Evolutionary conservation across 768 basidiomycete genomes (phyloP), one percentile per base, ranked within the genome.

Genomic region (Hygrocybe coccinea): DNA sequence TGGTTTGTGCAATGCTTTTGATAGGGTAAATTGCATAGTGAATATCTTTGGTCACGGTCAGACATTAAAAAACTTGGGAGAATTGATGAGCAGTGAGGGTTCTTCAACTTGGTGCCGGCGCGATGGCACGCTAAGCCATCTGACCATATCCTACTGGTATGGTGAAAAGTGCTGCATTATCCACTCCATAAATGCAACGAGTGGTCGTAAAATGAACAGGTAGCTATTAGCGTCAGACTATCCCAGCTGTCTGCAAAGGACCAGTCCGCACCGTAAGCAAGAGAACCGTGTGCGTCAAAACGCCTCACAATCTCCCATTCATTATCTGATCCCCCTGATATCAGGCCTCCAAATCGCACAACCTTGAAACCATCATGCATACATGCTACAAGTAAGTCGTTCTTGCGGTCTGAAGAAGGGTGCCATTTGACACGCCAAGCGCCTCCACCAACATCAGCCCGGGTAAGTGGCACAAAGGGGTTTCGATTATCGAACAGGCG

Each of bases 321-420:
- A 5, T 56, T 44, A 21, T 53, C 67, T 33, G 35, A 37, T 24
- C 24, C 45, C 10, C 2, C 17, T 46, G 29, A 47, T 25, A 46
- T 44, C 11, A 41, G 36, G 7, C 39, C 49, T 15, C n/a, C 35
- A 56, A 90, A 82, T 1, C 69, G 75, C 45, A 93, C 68, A 5
- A 95, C 76, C 66, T 97, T 97, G 79, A 92, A 95, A 9, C 95
- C 95, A 59, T 93, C 93, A 65, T 95, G 95, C 97, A 98, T 99
- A 65, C 90, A 93, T 0, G 95, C 97, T n/a, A 93, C 84, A 17
- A 97, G 79, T 1, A 98, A 76, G 64, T 95, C 89, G 36, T 79
- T 64, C 59, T 78, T 80, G 44, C 93, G 79, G n/a, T 65, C 61
- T 2, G 76, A 59, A 4, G 79, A 80, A 6, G 95, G 93, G 70